Evolutionary conservation across 768 basidiomycete genomes (phyloP), one percentile per base, ranked within the genome.

Genomic region (Russula olivacea): DNA sequence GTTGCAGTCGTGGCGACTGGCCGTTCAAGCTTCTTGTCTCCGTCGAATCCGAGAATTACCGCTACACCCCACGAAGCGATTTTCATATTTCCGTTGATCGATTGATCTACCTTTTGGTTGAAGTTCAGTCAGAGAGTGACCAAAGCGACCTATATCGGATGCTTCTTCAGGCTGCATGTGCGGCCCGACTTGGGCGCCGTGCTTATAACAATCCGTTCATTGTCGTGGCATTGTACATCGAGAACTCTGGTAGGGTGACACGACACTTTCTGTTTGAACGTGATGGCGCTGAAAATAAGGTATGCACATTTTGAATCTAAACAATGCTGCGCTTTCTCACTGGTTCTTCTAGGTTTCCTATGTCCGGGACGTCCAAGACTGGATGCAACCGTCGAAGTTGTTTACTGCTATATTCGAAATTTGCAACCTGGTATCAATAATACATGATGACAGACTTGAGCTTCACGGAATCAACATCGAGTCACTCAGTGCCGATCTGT

Each of bases 51-150:
- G 23, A 47, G 19, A 3, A 11, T 11, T 34, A 2, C 45, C 21
- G 34, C 34, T 50, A 56, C 41, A 45, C 40, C 41, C 55, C 55
- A 55, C 41, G 55, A 55, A 55, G 55, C 28, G 25, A 43, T 55
- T 55, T 55, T 55, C 17, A 15, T n/a, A 2, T 55, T 0, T 55
- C 38, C 15, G 23, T 55, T 25, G 23, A 55, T 55, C 0, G 25
- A 9, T 55, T 55, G 38, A 12, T 32, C 41, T n/a, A 19, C 21
- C 40, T 55, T 32, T 1, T 43, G 19, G 55, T 45, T 30, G 41
- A 55, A 43, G 41, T 55, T 30, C 55, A 55, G 11, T 55, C 41
- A 10, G 55, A 30, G 0, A 1, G 1, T 9, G 9, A 36, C 28
- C 7, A 55, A 55, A 0, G 8, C 21, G 25, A 55, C 14, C 54